These are phyloP conservation scores for Parastagonospora avenae DNA, from an alignment of 2,329 filamentous ascomycete species.

Conservation along the genomic window DNA sequence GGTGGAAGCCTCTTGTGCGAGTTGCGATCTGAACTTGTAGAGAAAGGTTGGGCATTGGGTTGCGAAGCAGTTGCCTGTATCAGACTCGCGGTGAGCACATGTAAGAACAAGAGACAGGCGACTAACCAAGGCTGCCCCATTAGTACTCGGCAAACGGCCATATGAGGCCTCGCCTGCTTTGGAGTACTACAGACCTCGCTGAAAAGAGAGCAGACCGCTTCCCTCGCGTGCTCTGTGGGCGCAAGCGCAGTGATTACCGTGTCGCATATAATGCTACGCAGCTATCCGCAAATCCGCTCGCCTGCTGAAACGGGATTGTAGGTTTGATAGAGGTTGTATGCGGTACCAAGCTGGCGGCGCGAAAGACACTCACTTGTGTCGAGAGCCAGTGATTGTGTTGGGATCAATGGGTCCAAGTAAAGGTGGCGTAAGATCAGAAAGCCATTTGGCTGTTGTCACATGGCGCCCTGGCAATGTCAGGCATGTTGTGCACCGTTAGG, in stretches of 20 bases:
- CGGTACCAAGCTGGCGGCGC: slow-evolving; percentile 6
- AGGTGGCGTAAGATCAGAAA: slow-evolving; percentile 16
- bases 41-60: slow-evolving; percentile 3
- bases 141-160: slow-evolving; percentile 23
- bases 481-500: slow-evolving; percentile 33
- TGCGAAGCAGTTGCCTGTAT: slow-evolving; percentile 14
- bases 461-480: slow-evolving; percentile 30
- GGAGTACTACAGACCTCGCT: slow-evolving; percentile 33
- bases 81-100: slow-evolving; percentile 17
- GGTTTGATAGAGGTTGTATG: slow-evolving; percentile 11
- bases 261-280: slow-evolving; percentile 31
- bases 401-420: slow-evolving; percentile 9
- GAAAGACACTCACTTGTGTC: slow-evolving; percentile 1
- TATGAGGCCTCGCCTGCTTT: slow-evolving; percentile 19
- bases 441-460: slow-evolving; percentile 19
- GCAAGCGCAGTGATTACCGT: slow-evolving; percentile 32
- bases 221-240: slow-evolving; percentile 40
- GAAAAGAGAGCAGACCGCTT: slow-evolving; percentile 30
- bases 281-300: slow-evolving; percentile 26
- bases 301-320: slow-evolving; percentile 31
- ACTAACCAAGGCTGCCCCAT: slow-evolving; percentile 24
- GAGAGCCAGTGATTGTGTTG: slow-evolving; percentile 2
- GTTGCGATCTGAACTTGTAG: neutral
- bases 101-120: slow-evolving; percentile 12
- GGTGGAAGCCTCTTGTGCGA: slow-evolving; percentile 9